Conservation (phyloP, 164 flowering plant genomes). For the Annona cherimola region DNA sequence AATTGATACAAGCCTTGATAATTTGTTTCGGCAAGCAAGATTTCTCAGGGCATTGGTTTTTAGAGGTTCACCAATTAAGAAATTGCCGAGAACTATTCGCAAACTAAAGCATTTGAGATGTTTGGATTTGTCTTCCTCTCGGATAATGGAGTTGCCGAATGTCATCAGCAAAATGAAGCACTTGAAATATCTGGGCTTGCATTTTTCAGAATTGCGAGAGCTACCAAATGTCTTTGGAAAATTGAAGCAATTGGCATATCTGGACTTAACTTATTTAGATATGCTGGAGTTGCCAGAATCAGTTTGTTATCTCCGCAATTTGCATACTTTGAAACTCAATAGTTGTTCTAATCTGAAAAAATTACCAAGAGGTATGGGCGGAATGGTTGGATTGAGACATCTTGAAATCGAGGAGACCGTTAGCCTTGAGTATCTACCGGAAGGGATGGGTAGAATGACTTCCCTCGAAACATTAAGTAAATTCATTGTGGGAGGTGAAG, state of each 20-base stretch:
- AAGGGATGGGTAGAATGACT: background rate
- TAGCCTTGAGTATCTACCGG: background rate
- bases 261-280: no score
- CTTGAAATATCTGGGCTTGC: no score
- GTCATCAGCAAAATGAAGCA: constrained; percentile 8
- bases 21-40: background rate
- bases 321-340: constrained; percentile 7
- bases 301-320: background rate
- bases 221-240: no score
- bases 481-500: background rate
- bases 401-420: background rate
- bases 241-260: no score
- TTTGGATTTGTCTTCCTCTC: background rate
- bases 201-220: no score
- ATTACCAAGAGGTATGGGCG: background rate
- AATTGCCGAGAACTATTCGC: constrained; percentile 1
- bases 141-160: constrained; percentile 8
- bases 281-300: no score
- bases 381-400: constrained; percentile 3
- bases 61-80: background rate
- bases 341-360: background rate
- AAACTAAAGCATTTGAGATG: constrained; percentile 6
- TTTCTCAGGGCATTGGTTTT: constrained; percentile 8
- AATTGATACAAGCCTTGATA: background rate
- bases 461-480: no score